Base-by-base conservation (phyloP, 306 rosid species). In the Vicia faba region DNA sequence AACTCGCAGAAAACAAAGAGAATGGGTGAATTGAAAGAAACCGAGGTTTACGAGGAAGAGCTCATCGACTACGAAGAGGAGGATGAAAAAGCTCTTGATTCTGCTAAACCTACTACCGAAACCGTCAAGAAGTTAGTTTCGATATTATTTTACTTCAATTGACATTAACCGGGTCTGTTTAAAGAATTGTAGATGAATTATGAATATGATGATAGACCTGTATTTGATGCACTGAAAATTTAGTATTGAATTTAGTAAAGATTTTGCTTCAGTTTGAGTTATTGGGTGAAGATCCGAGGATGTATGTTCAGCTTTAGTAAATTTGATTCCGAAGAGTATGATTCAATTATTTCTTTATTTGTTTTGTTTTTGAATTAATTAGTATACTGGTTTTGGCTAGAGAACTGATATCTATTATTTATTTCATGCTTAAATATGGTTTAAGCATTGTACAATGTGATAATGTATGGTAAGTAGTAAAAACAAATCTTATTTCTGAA, bases 11-110 rank as follows among this genome's bases (percentile, higher is more conserved):
- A 20, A 61, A 1, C 13, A 35, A 61, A 38, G 5, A 77, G 76
- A 40, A 88, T 88, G 95, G 95, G 91, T 67, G 95, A 85, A 73
- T 70, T 83, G 71, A 85, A 80, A 78, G 95, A 88, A 58, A 70
- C 83, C 18, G 91, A 88, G 41, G 85, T 76, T 5, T 88, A 85
- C 80, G 95, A 85, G 69, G 91, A 85, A 43, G 91, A 88, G 81
- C 89, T 85, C 20, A 78, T 88, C 59, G 91, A 88, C 70, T 88
- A 83, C 58, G 91, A 85, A 61, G 91, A 83, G 45, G 91, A 88
- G 48, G 95, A 85, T 20, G 88, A 84, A 8, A 85, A 78, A 14
- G 79, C 78, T 68, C 83, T 81, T 68, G 88, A 83, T 68, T 79
- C 95, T 57, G 69, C 81, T 11, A 85, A 85, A 51, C 81, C 88